Evolutionary conservation across 140 eudicot species (phyloP), one percentile per base, ranked within the genome.

Genomic region (Bidens hawaiensis): DNA sequence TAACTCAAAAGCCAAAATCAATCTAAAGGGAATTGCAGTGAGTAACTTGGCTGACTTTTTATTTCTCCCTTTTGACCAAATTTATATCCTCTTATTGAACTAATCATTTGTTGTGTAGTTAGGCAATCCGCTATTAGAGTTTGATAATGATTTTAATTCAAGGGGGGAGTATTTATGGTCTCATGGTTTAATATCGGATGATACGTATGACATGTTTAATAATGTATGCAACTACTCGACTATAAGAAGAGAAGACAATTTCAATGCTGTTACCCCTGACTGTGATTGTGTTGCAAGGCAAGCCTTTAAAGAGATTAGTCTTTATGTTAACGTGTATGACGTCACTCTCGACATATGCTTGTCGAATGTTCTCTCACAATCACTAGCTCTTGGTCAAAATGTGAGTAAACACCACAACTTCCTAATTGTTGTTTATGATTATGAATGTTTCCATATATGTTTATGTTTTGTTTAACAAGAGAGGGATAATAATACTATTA

Each of bases 121-220:
- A 43, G 97, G 97, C 36, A 89, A 89, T 78, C 97, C 95, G 47
- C 81, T 85, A 15, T 74, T 85, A 70, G 97, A 89, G 21, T 85
- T 85, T 81, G 68, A 80, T 68, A 76, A 82, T 8, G 95, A 89
- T 78, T 89, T 89, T 67, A 85, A 89, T 63, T 74, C 91, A 8
- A 76, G 91, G 30, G 81, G 81, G 6, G 95, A 85, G 70, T 89
- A 65, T 45, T 59, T 85, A 0, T 89, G 97, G 97, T 85, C 97
- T 60, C 97, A 85, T 63, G 97, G 97, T 19, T 65, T 89, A 6
- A 83, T 89, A 75, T 89, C 97, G 1, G 95, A 89, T 71, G 73
- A 68, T 53, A 80, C 91, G 4, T 80, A 65, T 54, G 78, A 74
- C 13, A 41, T 73, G 14, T 73, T 80, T 38, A 86, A 75, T 21